Evolutionary conservation across 495 filamentous ascomycete species (phyloP).

Genomic region (Diplogelasinospora grovesii): DNA sequence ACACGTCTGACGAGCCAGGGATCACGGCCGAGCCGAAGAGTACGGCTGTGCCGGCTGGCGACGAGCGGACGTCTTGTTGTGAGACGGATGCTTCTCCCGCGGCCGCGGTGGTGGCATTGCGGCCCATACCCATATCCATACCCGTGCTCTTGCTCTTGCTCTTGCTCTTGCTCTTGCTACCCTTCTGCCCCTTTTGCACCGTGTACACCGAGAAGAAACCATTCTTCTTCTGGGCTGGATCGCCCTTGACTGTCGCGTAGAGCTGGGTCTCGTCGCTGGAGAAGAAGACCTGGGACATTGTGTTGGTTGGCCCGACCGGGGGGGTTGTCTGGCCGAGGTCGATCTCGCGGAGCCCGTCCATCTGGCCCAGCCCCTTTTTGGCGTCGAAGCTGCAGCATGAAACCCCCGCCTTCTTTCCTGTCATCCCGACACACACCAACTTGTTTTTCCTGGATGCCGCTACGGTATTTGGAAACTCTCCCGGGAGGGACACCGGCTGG

Average conservation of each 20-base stretch:
- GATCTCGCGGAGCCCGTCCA: conserved; percentile 40
- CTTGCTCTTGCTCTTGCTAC: not conserved
- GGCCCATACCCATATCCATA: too few relatives aligned
- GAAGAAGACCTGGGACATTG: conserved; percentile 51
- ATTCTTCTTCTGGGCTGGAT: conserved; percentile 43
- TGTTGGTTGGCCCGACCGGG: conserved; percentile 47
- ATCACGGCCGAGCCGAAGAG: conserved; percentile 48
- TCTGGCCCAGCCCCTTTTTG: conserved; percentile 26
- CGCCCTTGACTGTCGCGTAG: conserved; percentile 52
- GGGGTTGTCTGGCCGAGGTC: conserved; percentile 46
- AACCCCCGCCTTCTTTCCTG: conserved; percentile 47
- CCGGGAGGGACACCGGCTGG: conserved; percentile 31
- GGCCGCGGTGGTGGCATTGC: not conserved
- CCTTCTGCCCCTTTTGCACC: conserved; percentile 15
- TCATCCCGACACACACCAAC: conserved; percentile 48
- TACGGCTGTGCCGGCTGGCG: conserved; percentile 44
- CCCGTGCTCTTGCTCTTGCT: not conserved
- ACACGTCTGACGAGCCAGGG: conserved; percentile 32
- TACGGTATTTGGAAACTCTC: conserved; percentile 53
- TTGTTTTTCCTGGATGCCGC: conserved; percentile 41
- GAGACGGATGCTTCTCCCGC: conserved; percentile 4
- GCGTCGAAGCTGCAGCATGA: conserved; percentile 42
- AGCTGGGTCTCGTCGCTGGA: conserved; percentile 44
- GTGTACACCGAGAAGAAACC: conserved; percentile 44
- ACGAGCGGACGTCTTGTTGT: conserved; percentile 21